Evolutionary conservation across 495 filamentous ascomycete genomes (phyloP).

Genomic region (Pseudoneurospora amorphoporcata): DNA sequence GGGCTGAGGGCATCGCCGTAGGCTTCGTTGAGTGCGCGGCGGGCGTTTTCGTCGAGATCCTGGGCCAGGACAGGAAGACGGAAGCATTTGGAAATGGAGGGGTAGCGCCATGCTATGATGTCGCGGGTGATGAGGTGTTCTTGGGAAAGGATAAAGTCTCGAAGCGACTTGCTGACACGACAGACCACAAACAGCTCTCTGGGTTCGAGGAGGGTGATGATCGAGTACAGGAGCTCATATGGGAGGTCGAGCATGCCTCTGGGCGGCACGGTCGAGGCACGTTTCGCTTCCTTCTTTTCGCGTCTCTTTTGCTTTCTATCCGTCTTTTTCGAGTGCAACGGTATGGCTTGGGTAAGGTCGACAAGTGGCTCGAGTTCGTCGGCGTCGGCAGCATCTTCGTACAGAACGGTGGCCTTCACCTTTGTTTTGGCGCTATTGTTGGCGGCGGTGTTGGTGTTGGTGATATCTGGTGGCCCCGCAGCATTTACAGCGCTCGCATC

Average conservation of each 20-base stretch:
- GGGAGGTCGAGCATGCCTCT: slow-evolving; percentile 32
- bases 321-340: slow-evolving; percentile 39
- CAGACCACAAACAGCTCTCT: slow-evolving; percentile 36
- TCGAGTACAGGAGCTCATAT: slow-evolving; percentile 37
- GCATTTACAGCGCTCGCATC: neutral
- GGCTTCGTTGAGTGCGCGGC: slow-evolving; percentile 16
- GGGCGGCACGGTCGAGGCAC: neutral
- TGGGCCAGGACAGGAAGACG: slow-evolving; percentile 32
- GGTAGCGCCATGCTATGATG: slow-evolving; percentile 34
- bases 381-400: neutral
- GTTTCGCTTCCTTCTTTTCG: slow-evolving; percentile 23
- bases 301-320: slow-evolving; percentile 34
- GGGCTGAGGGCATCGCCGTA: slow-evolving; percentile 9
- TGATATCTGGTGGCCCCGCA: neutral
- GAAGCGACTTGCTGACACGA: slow-evolving; percentile 25
- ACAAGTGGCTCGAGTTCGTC: slow-evolving; percentile 2
- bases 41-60: slow-evolving; percentile 27
- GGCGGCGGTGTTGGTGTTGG: neutral
- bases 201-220: slow-evolving; percentile 33
- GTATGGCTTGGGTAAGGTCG: slow-evolving; percentile 20
- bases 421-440: neutral
- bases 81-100: slow-evolving; percentile 37
- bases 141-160: slow-evolving; percentile 29
- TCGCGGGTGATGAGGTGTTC: slow-evolving; percentile 27
- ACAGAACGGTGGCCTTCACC: neutral